Base-by-base conservation (phyloP, 2,329 filamentous ascomycete genomes). In the Amesomyces nigricolor region DNA sequence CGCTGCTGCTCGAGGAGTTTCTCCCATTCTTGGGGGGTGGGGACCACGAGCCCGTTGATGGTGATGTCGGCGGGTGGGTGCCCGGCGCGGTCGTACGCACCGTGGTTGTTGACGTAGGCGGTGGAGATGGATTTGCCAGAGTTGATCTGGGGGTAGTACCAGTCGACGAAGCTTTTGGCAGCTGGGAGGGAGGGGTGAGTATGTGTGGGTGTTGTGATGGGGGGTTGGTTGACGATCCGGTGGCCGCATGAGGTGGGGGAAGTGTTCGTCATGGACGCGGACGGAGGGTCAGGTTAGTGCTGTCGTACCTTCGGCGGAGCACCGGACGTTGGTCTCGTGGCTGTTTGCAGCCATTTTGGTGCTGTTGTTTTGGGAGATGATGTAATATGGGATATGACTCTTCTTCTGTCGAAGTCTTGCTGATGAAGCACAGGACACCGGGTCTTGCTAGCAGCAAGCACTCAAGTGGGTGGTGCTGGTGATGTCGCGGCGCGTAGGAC, bases 131-230 rank as follows among this genome's bases (percentile, higher is more conserved):
- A 73, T 43, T 73, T 70, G 60, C 79, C 77, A 56, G 77, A 79
- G 70, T 87, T 83, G 50, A 95, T 75, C n/a, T 86, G 79, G 29
- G 79, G 76, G 73, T 95, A 95, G 75, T 87, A 95, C 59, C 80
- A 76, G 58, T 86, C 82, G 62, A 87, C 78, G 65, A 95, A 92
- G 52, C 73, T 75, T 63, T 87, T 81, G 51, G 89, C 87, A 57
- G 85, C 89, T 88, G 62, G 29, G 19, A 22, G 39, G 22, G 44
- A n/a, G 30, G 35, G 10, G 44, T 40, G 47, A 37, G 47, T 61
- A n/a, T 10, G 16, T 16, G 37, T 48, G 40, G 29, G 53, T 52
- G 59, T n/a, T n/a, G n/a, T n/a, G 48, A 14, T 29, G 45, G 37
- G 35, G 47, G 42, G 38, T 30, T 29, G 48, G 39, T 44, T 39